A percentile compares a stretch with the other conserved stretches of the same genome.
phyloP scores from a whole-genome alignment of 2,329 filamentous ascomycete genomes.

The Monilinia laxa region DNA sequence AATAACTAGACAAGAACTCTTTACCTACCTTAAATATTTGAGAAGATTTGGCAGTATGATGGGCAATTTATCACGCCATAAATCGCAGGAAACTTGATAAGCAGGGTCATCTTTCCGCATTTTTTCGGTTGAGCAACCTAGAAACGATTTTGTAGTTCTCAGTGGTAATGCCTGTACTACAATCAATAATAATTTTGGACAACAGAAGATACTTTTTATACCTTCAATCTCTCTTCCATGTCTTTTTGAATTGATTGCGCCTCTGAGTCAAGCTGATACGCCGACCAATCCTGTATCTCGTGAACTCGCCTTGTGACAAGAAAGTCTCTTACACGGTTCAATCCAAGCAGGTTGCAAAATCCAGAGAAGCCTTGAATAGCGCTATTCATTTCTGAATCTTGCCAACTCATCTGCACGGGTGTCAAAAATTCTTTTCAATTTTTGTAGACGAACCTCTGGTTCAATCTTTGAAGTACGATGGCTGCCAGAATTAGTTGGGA shows the following conservation, averaged over 20 bases:
- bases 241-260: constrained; percentile 76
- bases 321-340: constrained; percentile 80
- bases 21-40: constrained; percentile 66
- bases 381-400: constrained; percentile 63
- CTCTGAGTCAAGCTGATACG: constrained; percentile 71
- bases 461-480: constrained; percentile 81
- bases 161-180: constrained; percentile 63
- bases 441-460: constrained; percentile 64
- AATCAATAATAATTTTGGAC: not conserved
- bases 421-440: constrained; percentile 73
- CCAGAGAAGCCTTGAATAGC: constrained; percentile 71
- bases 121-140: constrained; percentile 91
- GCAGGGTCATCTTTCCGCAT: constrained; percentile 70
- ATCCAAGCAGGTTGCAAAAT: constrained; percentile 77
- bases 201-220: constrained; percentile 37
- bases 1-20: not conserved
- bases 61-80: constrained; percentile 87
- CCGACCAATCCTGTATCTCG: constrained; percentile 78
- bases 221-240: constrained; percentile 73
- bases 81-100: constrained; percentile 70
- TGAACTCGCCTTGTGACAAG: constrained; percentile 71
- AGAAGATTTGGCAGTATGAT: constrained; percentile 82
- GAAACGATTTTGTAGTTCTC: constrained; percentile 82
- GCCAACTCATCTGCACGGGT: constrained; percentile 82
- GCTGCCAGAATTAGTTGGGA: constrained; percentile 44